Base-by-base conservation (phyloP, 75 land plant species). In the Picea sitchensis region DNA sequence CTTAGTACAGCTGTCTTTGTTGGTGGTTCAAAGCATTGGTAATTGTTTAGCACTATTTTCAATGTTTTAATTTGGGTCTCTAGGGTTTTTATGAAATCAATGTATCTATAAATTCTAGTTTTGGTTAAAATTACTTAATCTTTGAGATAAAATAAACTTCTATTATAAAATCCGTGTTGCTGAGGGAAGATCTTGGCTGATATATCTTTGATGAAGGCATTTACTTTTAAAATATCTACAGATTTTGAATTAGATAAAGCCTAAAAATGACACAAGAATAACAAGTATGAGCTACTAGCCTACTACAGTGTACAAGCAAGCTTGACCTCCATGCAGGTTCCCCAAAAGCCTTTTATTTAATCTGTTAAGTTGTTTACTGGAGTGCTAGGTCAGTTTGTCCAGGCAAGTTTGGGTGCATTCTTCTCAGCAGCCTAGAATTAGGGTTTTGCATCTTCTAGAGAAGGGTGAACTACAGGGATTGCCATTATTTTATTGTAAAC, bases 1-100 rank as follows among this genome's bases (percentile, higher is more conserved):
- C 85, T 94, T 38, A 92, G 89, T 65, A 90, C 90, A 20, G 93
- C 86, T 59, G 86, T 96, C n/a, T 94, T 94, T 81, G 97, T 96
- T 81, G 99, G 97, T 73, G 92, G 83, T 68, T 89, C 98, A 76
- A 79, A 82, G 79, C 58, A 76, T 56, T 96, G 98, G 98, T 92
- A 92, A 54, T 36, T 20, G 38, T 3, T 30, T 76, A 34, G 23
- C 11, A 26, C 6, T 30, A 74, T 74, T 54, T 76, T 58, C 30
- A 51, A 56, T 57, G 34, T 76, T 76, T 58, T n/a, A 23, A 14
- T 5, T 32, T 32, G 20, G 5, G 34, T 13, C 17, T 21, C 38
- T 76, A 54, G 9, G 15, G 9, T 21, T 58, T 58, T 56, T 76
- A 41, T 3, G 17, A 15, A 30, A 11, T 58, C 11, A 58, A 58